Percentiles rank a stretch among this genome's conserved stretches.
Evolutionary conservation across 2,329 filamentous ascomycete genomes (phyloP).

Genomic region (Pestalotiopsis sp.): DNA sequence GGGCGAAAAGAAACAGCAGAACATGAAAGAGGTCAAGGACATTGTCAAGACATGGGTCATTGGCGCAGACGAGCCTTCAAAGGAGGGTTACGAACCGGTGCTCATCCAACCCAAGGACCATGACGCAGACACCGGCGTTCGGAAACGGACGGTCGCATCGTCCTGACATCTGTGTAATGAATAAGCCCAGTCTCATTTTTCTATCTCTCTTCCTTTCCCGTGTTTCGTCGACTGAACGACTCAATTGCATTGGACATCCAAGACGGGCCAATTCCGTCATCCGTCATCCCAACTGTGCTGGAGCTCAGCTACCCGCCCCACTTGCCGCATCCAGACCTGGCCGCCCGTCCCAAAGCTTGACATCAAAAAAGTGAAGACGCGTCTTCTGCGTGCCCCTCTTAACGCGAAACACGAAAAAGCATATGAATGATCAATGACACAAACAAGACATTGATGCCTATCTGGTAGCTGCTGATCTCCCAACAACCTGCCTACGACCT

Average conservation of each 20-base stretch:
- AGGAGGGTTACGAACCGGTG: constrained; percentile 20
- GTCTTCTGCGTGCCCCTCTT: neutral
- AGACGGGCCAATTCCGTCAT: neutral
- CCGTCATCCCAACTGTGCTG: neutral
- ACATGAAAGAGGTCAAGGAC: constrained; percentile 66
- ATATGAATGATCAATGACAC: neutral
- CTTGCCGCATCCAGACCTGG: neutral
- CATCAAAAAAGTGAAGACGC: neutral
- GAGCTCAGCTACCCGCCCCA: neutral
- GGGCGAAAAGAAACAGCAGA: constrained; percentile 65
- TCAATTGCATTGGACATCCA: neutral
- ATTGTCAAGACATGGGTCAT: constrained; percentile 75
- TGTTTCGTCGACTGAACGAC: too few species aligned
- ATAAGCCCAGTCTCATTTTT: neutral
- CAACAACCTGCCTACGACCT: neutral
- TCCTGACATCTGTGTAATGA: neutral
- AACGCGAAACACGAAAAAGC: neutral
- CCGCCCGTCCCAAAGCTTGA: neutral
- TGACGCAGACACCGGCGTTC: constrained; percentile 2
- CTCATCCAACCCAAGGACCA: constrained; percentile 15
- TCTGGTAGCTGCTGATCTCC: neutral
- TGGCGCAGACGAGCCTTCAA: constrained; percentile 37
- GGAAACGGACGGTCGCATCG: constrained; percentile 3
- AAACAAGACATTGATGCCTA: neutral
- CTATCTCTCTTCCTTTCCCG: neutral